Percentiles rank a stretch among this genome's conserved stretches.
phyloP scores from a whole-genome alignment of 1,139 yeast genomes.

The Yamadazyma sp. region DNA sequence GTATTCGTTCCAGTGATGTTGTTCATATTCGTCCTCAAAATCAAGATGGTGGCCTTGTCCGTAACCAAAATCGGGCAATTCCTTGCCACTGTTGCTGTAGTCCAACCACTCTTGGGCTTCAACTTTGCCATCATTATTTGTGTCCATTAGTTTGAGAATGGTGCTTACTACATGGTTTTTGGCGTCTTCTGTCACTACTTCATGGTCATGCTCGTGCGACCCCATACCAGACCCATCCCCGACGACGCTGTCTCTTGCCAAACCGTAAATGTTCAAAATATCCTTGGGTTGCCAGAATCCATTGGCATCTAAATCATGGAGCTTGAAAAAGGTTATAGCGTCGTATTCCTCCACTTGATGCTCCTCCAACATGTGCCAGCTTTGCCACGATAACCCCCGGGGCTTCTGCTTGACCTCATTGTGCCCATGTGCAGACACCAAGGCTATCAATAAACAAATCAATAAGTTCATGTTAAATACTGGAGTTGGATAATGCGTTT shows the following conservation, averaged over 20 bases:
- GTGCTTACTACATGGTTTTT: slow-evolving; percentile 56
- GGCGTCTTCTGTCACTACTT: slow-evolving; percentile 53
- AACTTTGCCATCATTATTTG: slow-evolving; percentile 63
- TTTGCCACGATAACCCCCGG: slow-evolving; percentile 62
- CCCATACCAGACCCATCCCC: slow-evolving; percentile 96
- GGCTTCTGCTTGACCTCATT: slow-evolving; percentile 35
- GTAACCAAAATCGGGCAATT: slow-evolving; percentile 87
- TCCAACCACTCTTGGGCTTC: slow-evolving; percentile 69
- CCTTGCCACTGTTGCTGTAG: slow-evolving; percentile 64
- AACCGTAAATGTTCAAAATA: slow-evolving; percentile 78
- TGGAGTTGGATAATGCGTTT: no score
- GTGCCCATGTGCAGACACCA: slow-evolving; percentile 21
- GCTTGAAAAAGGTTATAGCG: slow-evolving; percentile 71
- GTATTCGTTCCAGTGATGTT: slow-evolving; percentile 90
- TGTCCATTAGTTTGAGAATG: slow-evolving; percentile 63
- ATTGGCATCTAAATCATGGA: slow-evolving; percentile 67
- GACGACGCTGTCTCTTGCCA: slow-evolving; percentile 66
- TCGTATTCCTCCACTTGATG: slow-evolving; percentile 77
- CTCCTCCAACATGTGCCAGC: slow-evolving; percentile 89
- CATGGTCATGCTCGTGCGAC: slow-evolving; percentile 58
- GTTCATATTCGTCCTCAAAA: slow-evolving; percentile 89
- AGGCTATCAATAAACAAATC: slow-evolving; percentile 3
- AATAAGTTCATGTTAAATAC: background rate
- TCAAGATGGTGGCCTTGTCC: slow-evolving; percentile 98
- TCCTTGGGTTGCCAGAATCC: slow-evolving; percentile 61